Conservation (phyloP, 805 yeast species). For the Candida montana region DNA sequence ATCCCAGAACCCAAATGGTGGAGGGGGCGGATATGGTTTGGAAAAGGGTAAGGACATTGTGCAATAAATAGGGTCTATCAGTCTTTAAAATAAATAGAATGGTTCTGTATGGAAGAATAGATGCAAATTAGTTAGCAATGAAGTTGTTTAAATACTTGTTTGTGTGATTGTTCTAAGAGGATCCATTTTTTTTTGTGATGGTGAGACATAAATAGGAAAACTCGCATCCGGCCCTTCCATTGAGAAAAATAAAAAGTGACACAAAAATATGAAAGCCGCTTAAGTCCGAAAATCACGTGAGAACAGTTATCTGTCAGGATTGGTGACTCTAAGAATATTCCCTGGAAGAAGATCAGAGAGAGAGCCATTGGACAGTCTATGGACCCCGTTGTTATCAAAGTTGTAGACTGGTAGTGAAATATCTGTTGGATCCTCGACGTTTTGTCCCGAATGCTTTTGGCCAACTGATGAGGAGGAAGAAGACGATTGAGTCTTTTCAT, state of each 20-base stretch:
- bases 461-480: not conserved
- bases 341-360: not conserved
- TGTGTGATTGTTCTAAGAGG: not conserved
- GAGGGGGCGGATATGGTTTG: not conserved
- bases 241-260: not conserved
- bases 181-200: not conserved
- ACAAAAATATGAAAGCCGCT: not conserved
- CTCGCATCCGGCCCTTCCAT: not conserved
- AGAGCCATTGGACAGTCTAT: not conserved
- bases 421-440: too few species aligned
- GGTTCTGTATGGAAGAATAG: not conserved
- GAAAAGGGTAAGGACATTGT: not conserved
- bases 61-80: not conserved
- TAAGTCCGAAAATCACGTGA: not conserved
- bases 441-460: too few species aligned
- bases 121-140: too few species aligned
- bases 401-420: not conserved
- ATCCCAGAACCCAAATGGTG: conserved; percentile 64
- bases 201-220: not conserved
- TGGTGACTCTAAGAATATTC: not conserved
- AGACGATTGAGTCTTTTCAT: too few species aligned
- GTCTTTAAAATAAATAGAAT: not conserved
- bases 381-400: not conserved
- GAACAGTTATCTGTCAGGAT: not conserved
- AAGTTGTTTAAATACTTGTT: too few species aligned